These are phyloP conservation scores for Acanthamoeba quina DNA, from an alignment of 208 protist genomes.

Conservation along the genomic window DNA sequence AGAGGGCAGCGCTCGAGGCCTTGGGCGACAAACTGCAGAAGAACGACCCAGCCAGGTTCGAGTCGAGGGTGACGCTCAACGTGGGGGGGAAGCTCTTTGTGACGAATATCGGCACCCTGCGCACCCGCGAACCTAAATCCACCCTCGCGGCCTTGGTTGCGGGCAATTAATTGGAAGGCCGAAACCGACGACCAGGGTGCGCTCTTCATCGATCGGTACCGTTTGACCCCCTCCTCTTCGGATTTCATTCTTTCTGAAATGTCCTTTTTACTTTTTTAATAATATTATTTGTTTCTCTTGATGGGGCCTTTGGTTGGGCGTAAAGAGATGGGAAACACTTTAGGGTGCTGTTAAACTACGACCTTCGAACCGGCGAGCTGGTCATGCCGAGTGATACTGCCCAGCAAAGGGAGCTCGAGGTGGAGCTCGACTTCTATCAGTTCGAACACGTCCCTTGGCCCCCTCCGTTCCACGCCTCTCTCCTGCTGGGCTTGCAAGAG, in stretches of 20 bases:
- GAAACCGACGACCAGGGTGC: not conserved
- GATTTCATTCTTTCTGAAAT: no score
- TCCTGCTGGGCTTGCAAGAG: not conserved
- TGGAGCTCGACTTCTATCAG: slow-evolving; percentile 48
- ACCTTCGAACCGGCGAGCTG: not conserved
- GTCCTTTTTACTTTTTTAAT: no score
- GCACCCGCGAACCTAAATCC: not conserved
- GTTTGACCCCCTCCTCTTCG: no score
- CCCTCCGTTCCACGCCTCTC: not conserved
- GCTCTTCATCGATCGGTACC: not conserved
- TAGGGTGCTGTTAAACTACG: slow-evolving; percentile 25
- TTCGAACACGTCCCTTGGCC: not conserved
- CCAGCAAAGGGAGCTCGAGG: not conserved
- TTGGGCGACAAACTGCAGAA: no score
- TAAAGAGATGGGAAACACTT: slow-evolving; percentile 26
- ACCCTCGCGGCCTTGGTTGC: not conserved
- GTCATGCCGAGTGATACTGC: not conserved
- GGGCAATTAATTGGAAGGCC: not conserved
- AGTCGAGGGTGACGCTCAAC: not conserved
- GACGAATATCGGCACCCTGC: not conserved
- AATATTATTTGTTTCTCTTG: no score
- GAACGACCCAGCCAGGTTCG: not conserved
- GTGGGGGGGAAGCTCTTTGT: slow-evolving; percentile 5
- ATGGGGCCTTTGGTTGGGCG: not conserved
- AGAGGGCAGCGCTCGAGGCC: no score